Conservation (phyloP, 2,329 filamentous ascomycete genomes). For the Curvularia lunata region DNA sequence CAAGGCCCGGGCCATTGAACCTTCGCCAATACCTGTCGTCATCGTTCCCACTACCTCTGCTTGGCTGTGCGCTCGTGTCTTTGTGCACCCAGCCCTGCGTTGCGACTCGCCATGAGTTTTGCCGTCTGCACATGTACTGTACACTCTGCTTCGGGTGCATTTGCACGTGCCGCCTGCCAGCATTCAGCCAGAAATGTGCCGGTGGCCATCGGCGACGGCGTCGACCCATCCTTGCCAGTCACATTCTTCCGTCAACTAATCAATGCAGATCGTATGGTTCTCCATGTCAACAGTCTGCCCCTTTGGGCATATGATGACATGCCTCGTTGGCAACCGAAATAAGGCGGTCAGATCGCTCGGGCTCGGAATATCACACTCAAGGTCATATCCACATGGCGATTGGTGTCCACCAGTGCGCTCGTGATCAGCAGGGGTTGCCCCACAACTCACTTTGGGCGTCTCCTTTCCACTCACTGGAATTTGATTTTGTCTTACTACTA, state of each 20-base stretch:
- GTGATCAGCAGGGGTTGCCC: slow-evolving; percentile 7
- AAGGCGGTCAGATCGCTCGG: slow-evolving; percentile 20
- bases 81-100: not conserved
- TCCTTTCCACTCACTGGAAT: not conserved
- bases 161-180: slow-evolving; percentile 18
- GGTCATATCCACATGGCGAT: slow-evolving; percentile 12
- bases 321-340: slow-evolving; percentile 20
- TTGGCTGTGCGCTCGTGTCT: not conserved
- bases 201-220: slow-evolving; percentile 12
- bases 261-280: slow-evolving; percentile 19
- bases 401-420: slow-evolving; percentile 3
- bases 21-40: slow-evolving; percentile 16
- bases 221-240: slow-evolving; percentile 15
- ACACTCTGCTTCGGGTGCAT: slow-evolving; percentile 17
- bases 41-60: slow-evolving; percentile 4
- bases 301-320: slow-evolving; percentile 23
- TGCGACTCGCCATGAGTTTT: not conserved
- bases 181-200: slow-evolving; percentile 22
- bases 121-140: not conserved
- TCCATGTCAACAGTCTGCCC: slow-evolving; percentile 15
- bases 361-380: slow-evolving; percentile 3
- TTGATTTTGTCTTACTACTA: not conserved
- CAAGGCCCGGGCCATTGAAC: slow-evolving; percentile 1
- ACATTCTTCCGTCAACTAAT: slow-evolving; percentile 11
- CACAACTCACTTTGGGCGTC: not conserved